A percentile compares a stretch with the other conserved stretches of the same genome.
Evolutionary conservation across 495 filamentous ascomycete genomes (phyloP).

Genomic region (Aspergillus kassunensis): DNA sequence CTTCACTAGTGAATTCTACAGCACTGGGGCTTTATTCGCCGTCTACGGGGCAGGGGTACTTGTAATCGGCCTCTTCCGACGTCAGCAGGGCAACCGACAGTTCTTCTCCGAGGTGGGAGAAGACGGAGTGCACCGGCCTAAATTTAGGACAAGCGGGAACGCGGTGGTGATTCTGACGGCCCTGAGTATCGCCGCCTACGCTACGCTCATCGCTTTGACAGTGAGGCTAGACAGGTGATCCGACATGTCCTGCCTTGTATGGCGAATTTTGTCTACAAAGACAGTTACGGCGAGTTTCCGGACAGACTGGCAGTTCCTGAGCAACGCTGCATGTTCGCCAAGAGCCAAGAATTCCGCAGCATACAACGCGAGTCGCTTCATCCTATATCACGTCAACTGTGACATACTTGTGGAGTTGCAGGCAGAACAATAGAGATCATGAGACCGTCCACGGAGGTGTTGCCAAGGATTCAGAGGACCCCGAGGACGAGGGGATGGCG

Average conservation of each 20-base stretch:
- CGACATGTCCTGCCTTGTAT: background rate
- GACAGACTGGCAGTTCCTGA: background rate
- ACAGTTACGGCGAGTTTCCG: background rate
- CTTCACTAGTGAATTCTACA: slow-evolving; percentile 93
- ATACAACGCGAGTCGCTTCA: background rate
- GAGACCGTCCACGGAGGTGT: slow-evolving; percentile 2
- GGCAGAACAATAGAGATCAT: slow-evolving; percentile 4
- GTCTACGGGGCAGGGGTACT: slow-evolving; percentile 84
- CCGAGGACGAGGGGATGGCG: background rate
- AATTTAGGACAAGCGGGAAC: slow-evolving; percentile 83
- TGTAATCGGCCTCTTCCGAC: slow-evolving; percentile 71
- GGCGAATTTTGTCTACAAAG: too few relatives aligned
- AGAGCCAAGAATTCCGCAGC: slow-evolving; percentile 31
- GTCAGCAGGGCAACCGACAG: slow-evolving; percentile 86
- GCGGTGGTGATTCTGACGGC: slow-evolving; percentile 73
- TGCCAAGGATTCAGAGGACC: slow-evolving; percentile 11
- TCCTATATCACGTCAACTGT: background rate
- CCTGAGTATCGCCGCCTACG: slow-evolving; percentile 80
- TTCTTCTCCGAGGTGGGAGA: slow-evolving; percentile 79
- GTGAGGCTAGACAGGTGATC: slow-evolving; percentile 43
- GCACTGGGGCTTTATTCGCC: slow-evolving; percentile 86
- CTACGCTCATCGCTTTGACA: slow-evolving; percentile 72
- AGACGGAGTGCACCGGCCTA: slow-evolving; percentile 64
- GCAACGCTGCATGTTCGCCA: slow-evolving; percentile 34
- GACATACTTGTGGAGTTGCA: background rate